Evolutionary conservation across 768 basidiomycete species (phyloP), one percentile per base, ranked within the genome.

Genomic region (Xerocomellus intermedius): DNA sequence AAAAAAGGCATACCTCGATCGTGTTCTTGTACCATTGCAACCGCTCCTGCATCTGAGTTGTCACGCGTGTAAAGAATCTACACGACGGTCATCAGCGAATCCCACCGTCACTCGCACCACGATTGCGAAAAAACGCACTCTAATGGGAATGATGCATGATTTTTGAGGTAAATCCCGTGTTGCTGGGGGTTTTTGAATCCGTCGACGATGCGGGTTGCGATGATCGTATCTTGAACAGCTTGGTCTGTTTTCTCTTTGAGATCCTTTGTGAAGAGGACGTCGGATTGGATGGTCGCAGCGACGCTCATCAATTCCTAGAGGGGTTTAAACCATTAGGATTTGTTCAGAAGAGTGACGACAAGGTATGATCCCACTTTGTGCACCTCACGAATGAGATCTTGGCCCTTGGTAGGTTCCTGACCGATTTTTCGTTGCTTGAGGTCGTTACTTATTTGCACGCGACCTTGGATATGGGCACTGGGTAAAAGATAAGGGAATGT

Each of bases 1-100:
- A 17, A 30, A 36, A 19, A 46, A 21, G 0, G 17, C 1, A 14
- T 12, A 3, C 32, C 12, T 93, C 89, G 52, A 91, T 87, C 24
- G 89, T 91, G 21, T 81, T 75, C 62, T 89, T 89, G 71, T 89
- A 92, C 84, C 89, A 91, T 38, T 80, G 77, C 49, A 92, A 69
- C 35, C 87, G 77, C 59, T 87, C 84, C 50, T 77, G 77, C 82
- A 91, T 86, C 61, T 90, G 82, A 48, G 82, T 78, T 14, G 87
- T 84, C 35, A 89, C 81, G 21, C 88, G 80, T 26, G 75, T 78
- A 73, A 91, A 91, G 71, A 84, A 90, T 62, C 89, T 91, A 35
- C 4, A 19, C 5, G 13, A 32, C 32, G 5, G 32, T 39, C 39
- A 44, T 62, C 37, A 55, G 13, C 12, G 12, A 32, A 32, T 12